A percentile compares a stretch with the other conserved stretches of the same genome.
Conservation (phyloP, 2,329 filamentous ascomycete species). For the Tothia fuscella region DNA sequence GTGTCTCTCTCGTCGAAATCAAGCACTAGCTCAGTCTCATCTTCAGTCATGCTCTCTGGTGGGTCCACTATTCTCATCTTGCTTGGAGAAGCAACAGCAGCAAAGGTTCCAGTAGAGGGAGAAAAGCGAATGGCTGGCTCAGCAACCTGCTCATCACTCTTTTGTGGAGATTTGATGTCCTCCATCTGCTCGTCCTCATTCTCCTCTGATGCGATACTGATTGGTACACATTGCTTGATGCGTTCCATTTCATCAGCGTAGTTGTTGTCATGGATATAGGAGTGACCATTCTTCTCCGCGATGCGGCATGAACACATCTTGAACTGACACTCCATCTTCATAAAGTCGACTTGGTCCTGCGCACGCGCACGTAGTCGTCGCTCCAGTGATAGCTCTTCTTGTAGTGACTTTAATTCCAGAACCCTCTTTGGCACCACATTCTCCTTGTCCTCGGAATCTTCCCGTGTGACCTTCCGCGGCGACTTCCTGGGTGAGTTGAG, state of each 20-base stretch:
- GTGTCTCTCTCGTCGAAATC: constrained; percentile 1
- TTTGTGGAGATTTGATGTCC: constrained; percentile 34
- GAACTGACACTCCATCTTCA: constrained; percentile 62
- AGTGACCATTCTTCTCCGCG: constrained; percentile 26
- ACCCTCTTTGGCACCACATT: constrained; percentile 29
- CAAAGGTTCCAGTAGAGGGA: constrained; percentile 27
- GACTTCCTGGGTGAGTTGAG: constrained; percentile 50
- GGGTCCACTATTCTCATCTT: constrained; percentile 5
- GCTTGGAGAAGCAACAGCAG: constrained; percentile 20
- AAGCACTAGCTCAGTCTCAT: neutral
- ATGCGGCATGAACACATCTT: constrained; percentile 50
- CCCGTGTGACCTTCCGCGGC: constrained; percentile 32
- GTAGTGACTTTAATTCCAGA: constrained; percentile 34
- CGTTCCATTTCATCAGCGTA: constrained; percentile 24
- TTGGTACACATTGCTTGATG: constrained; percentile 33
- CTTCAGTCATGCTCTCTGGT: too few relatives aligned
- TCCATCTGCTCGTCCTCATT: constrained; percentile 28
- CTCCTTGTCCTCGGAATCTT: constrained; percentile 34
- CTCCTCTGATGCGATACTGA: constrained; percentile 51
- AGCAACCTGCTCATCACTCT: constrained; percentile 13
- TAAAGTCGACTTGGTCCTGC: constrained; percentile 61
- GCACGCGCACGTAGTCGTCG: constrained; percentile 53
- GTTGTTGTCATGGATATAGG: constrained; percentile 26
- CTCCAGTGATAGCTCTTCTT: constrained; percentile 40
- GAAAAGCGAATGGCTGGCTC: constrained; percentile 22